Evolutionary conservation across 179 eudicot species (phyloP).

Genomic region (Beta corolliflora): DNA sequence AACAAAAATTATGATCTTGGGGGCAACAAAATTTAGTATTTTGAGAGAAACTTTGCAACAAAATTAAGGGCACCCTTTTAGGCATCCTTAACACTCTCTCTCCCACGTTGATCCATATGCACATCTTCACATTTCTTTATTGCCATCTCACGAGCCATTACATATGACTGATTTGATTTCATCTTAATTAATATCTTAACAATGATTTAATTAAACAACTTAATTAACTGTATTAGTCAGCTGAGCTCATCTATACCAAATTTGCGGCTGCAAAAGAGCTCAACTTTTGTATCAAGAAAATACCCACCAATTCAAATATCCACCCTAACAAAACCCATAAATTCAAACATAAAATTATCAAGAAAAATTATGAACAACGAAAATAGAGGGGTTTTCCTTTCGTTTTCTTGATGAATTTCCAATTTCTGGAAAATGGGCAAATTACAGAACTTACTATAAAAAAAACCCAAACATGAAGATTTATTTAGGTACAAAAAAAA

Average conservation of each 20-base stretch:
- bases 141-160: constrained; percentile 9
- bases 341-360: neutral
- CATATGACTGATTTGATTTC: neutral
- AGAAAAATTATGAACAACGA: neutral
- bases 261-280: constrained; percentile 7
- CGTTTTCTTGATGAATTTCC: neutral
- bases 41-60: constrained; percentile 6
- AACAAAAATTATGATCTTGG: neutral
- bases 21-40: neutral
- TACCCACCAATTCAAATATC: constrained; percentile 9
- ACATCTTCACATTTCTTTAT: constrained; percentile 15
- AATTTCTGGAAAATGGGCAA: neutral
- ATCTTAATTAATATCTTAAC: neutral
- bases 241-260: constrained; percentile 12
- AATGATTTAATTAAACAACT: neutral
- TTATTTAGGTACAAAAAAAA: constrained; percentile 12
- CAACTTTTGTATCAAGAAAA: neutral
- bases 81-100: constrained; percentile 21
- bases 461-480: constrained; percentile 9
- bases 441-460: neutral
- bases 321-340: constrained; percentile 19
- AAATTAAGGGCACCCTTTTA: constrained; percentile 23
- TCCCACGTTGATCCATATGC: constrained; percentile 38
- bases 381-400: constrained; percentile 1
- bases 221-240: constrained; percentile 11